Evolutionary conservation across 164 flowering plant genomes (phyloP).

Genomic region (Sedum album): DNA sequence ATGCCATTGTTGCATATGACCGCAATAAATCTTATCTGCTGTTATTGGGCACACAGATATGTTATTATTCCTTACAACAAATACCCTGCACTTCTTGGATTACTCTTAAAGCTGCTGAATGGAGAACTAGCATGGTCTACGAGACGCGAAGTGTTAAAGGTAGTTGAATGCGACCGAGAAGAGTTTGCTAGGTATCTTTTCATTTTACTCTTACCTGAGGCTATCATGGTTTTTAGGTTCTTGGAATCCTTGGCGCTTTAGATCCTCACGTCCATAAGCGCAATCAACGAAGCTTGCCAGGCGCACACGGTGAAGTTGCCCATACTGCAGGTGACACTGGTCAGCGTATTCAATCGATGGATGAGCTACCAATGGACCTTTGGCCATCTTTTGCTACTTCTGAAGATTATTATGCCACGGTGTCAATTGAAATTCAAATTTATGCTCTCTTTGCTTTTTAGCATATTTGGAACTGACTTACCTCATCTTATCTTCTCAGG

Average conservation of each 20-base stretch:
- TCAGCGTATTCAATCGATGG: slow-evolving; percentile 76
- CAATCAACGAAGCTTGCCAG: slow-evolving; percentile 70
- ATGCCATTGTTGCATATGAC: not conserved
- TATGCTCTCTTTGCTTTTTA: not conserved
- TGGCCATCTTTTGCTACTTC: slow-evolving; percentile 95
- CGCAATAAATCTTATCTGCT: not conserved
- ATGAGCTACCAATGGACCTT: slow-evolving; percentile 79
- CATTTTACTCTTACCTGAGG: slow-evolving; percentile 1
- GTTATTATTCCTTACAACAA: slow-evolving; percentile 94
- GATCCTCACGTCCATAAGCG: slow-evolving; percentile 93
- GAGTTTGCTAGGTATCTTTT: not conserved
- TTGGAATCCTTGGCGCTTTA: slow-evolving; percentile 98
- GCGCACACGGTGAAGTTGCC: slow-evolving; percentile 72
- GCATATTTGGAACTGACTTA: not conserved
- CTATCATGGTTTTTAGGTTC: slow-evolving; percentile 47
- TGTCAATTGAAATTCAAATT: slow-evolving; percentile 18
- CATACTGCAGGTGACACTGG: slow-evolving; percentile 77
- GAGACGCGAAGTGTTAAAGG: slow-evolving; percentile 95
- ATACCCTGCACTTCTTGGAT: slow-evolving; percentile 77
- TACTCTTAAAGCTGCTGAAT: slow-evolving; percentile 81
- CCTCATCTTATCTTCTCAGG: slow-evolving; percentile 31
- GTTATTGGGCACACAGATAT: slow-evolving; percentile 37
- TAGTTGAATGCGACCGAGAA: slow-evolving; percentile 16
- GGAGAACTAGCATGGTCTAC: slow-evolving; percentile 97
- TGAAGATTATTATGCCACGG: slow-evolving; percentile 94